Base-by-base conservation (phyloP, 345 rosid genomes). In the Clausena lansium region DNA sequence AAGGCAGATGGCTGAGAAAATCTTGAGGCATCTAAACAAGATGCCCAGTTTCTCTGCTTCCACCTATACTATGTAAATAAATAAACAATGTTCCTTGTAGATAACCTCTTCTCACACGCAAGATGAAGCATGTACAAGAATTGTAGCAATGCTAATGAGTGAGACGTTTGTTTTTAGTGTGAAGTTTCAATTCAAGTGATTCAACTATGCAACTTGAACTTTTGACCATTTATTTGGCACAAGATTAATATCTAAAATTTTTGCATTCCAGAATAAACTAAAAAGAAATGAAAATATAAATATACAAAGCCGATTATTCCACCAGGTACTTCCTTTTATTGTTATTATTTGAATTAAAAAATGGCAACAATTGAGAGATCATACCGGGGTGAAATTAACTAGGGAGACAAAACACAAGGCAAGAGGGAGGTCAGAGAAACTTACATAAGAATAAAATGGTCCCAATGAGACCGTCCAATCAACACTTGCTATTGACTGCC, bases 1-100 rank as follows among this genome's bases (percentile, higher is more conserved):
- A 27, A 92, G 87, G 86, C 93, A 90, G 85, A 89, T 90, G 80
- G 99, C 99, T 41, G 97, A 93, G 83, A 91, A 88, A 79, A 87
- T 93, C 73, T 77, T 95, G 79, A 83, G 88, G 83, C 91, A 85
- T 82, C 78, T 95, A 82, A 92, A 95, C 76, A 89, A 85, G 91
- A 87, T 90, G 89, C 96, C 97, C 60, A 81, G 71, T 78, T 81
- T 79, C 72, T 85, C 85, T 54, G 75, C 80, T 76, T 72, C 90
- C 80, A 45, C 64, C 76, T 77, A 62, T 35, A 78, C 86, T 64
- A 70, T 85, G 81, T 90, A 83, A 79, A 32, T 36, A 45, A 75
- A 63, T 22, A 39, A 67, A 22, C 39, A 45, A 67, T 24, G 66
- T 39, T 57, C 68, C n/a, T 25, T 11, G 32, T 45, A 22, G 1